Conservation (phyloP, 495 filamentous ascomycete genomes). For the Podospora sp. region DNA sequence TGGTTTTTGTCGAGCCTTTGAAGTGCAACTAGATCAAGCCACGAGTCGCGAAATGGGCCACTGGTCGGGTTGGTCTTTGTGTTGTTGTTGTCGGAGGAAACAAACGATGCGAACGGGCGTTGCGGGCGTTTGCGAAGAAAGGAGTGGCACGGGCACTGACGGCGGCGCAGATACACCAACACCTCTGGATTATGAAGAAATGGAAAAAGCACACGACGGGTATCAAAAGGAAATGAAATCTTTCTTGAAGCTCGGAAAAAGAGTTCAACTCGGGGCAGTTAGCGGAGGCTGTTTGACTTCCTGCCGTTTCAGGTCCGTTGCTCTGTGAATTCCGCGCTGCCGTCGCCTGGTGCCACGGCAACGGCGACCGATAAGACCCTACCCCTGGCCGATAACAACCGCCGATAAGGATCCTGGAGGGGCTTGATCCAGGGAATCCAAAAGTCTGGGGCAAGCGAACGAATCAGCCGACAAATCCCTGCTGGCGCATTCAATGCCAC, state of each 20-base stretch:
- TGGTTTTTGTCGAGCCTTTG: neutral
- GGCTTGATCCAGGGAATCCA: neutral
- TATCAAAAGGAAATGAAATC: constrained; percentile 20
- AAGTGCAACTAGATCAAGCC: neutral
- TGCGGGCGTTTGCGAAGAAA: neutral
- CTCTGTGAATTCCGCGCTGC: constrained; percentile 16
- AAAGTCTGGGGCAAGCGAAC: constrained; percentile 6
- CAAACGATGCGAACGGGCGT: neutral
- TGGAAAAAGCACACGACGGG: constrained; percentile 14
- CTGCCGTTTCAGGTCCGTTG: neutral
- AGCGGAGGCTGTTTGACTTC: constrained; percentile 18
- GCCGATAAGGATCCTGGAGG: constrained; percentile 13
- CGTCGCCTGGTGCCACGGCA: constrained; percentile 27
- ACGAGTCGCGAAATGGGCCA: neutral
- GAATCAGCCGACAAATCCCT: constrained; percentile 3
- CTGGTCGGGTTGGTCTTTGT: neutral
- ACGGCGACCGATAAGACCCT: constrained; percentile 17
- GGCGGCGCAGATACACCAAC: constrained; percentile 4
- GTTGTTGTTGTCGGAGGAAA: neutral
- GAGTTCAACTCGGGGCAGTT: constrained; percentile 8
- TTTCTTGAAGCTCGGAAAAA: constrained; percentile 6
- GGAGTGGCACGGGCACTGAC: constrained; percentile 4
- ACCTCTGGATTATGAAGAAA: constrained; percentile 10
- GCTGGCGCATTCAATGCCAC: neutral
- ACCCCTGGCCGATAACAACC: constrained; percentile 15